Evolutionary conservation across 23 red algal genomes (phyloP).

Genomic region (Gracilariopsis chorda): DNA sequence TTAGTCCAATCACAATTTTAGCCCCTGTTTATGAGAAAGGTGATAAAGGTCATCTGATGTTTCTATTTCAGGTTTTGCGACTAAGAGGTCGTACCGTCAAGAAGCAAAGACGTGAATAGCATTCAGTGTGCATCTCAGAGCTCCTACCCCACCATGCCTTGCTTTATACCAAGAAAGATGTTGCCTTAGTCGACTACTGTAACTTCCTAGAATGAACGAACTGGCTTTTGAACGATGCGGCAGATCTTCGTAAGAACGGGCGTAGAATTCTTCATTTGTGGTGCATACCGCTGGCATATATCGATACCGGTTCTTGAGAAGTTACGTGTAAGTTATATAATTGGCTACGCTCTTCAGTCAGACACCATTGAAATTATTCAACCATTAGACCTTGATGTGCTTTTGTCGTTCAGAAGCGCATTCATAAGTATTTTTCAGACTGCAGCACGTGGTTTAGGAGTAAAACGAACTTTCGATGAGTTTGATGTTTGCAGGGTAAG

Average conservation of each 20-base stretch:
- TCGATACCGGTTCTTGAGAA: background rate
- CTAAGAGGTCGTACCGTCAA: background rate
- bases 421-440: background rate
- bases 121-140: background rate
- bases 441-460: background rate
- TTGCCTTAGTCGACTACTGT: background rate
- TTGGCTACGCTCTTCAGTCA: background rate
- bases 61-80: background rate
- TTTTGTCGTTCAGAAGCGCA: too few relatives aligned
- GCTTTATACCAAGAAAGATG: background rate
- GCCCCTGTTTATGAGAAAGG: background rate
- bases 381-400: background rate
- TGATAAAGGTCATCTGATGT: background rate
- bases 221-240: background rate
- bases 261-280: background rate
- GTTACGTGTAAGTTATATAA: background rate
- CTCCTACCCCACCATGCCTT: background rate
- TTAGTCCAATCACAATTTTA: background rate
- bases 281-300: background rate
- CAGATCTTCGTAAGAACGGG: background rate
- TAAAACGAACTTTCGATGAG: background rate
- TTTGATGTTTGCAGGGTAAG: background rate
- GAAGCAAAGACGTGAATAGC: background rate
- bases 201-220: background rate
- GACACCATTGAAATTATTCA: background rate